Conservation (phyloP, 352 stramenopile genomes). For the Pilasporangium apinafurcum region DNA sequence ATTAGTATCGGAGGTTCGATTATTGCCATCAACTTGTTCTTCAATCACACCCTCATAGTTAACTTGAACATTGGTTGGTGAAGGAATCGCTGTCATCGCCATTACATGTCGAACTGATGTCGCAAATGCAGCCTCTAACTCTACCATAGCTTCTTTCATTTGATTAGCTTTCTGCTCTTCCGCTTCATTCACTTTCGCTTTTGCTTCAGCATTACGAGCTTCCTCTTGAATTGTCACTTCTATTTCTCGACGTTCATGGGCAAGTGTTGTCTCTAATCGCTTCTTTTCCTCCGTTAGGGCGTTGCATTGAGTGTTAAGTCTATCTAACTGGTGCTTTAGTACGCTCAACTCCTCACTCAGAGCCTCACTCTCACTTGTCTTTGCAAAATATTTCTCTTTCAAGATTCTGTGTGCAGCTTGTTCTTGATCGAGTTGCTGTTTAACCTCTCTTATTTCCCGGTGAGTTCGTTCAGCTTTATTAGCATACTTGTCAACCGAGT, state of each 20-base stretch:
- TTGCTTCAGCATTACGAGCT: constrained; percentile 5
- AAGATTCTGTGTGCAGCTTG: constrained; percentile 4
- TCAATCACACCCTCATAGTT: background rate
- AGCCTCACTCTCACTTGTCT: constrained; percentile 1
- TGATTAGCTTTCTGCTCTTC: constrained; percentile 12
- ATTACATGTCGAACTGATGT: constrained; percentile 8
- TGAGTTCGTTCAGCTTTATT: constrained; percentile 15
- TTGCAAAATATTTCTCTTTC: constrained; percentile 7
- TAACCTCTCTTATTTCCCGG: constrained; percentile 17
- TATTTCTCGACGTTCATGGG: constrained; percentile 8
- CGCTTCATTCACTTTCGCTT: constrained; percentile 4
- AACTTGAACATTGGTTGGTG: background rate
- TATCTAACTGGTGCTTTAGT: constrained; percentile 2
- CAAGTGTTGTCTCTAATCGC: constrained; percentile 11
- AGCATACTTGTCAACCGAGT: constrained; percentile 45
- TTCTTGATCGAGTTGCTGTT: constrained; percentile 10
- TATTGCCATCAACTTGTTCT: too few species aligned
- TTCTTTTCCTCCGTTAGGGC: constrained; percentile 7
- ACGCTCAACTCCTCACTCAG: constrained; percentile 6
- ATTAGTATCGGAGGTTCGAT: too few species aligned
- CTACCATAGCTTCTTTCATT: constrained; percentile 17
- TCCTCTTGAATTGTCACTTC: constrained; percentile 10
- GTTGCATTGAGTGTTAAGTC: constrained; percentile 5
- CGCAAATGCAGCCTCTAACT: constrained; percentile 28
- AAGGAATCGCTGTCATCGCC: background rate